phyloP scores from a whole-genome alignment of 2,329 filamentous ascomycete species.

The Ophiosphaerella korrae region DNA sequence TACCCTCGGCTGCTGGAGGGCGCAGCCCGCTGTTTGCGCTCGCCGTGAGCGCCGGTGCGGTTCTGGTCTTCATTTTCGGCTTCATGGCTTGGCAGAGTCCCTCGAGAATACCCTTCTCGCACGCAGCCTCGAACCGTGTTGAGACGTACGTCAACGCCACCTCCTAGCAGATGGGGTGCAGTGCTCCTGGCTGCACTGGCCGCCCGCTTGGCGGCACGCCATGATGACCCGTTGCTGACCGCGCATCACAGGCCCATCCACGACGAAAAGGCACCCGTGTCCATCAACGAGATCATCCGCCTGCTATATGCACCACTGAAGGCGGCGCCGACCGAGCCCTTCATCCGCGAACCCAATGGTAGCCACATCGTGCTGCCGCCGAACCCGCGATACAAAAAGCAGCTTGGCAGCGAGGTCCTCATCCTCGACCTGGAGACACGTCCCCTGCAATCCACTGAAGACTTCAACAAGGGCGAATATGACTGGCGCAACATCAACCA shows the following conservation, averaged over 20 bases:
- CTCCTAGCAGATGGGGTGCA: conserved; percentile 1
- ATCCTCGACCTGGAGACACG: conserved; percentile 46
- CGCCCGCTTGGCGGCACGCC: neutral
- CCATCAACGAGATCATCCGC: conserved; percentile 40
- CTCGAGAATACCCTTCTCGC: conserved; percentile 28
- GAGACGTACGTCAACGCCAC: conserved; percentile 30
- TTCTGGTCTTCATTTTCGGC: conserved; percentile 42
- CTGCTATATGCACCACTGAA: conserved; percentile 40
- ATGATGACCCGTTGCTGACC: conserved; percentile 17
- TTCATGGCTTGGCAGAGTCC: conserved; percentile 43
- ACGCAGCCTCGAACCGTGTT: conserved; percentile 21
- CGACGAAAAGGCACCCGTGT: conserved; percentile 28
- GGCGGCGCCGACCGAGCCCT: conserved; percentile 30
- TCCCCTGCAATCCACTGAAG: conserved; percentile 37
- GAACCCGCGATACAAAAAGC: conserved; percentile 39
- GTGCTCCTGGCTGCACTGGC: neutral
- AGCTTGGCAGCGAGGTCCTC: conserved; percentile 41
- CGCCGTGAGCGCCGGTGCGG: conserved; percentile 35
- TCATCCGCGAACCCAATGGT: conserved; percentile 40
- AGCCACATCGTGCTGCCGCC: conserved; percentile 35
- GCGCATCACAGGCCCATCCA: conserved; percentile 23
- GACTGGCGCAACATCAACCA: conserved; percentile 46
- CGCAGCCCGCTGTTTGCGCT: conserved; percentile 40
- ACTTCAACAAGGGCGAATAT: conserved; percentile 37
- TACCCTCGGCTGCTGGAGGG: conserved; percentile 34